Base-by-base conservation (phyloP, 2,329 filamentous ascomycete genomes). In the Fusarium burgessii region DNA sequence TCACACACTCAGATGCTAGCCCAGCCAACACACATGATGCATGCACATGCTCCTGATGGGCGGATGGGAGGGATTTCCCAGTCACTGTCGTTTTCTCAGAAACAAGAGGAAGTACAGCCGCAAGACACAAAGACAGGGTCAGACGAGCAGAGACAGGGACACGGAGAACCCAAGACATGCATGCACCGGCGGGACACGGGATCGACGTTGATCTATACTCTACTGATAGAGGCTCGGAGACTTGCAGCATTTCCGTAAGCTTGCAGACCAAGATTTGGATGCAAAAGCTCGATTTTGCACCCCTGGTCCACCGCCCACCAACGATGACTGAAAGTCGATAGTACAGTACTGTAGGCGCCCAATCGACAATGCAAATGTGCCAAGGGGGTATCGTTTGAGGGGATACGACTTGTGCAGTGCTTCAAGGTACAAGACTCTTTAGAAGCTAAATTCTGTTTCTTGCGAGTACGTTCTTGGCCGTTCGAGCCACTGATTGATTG, bases 151-250 rank as follows among this genome's bases (percentile, higher is more conserved):
- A 51, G 57, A 56, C 61, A 64, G 23, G 36, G 47, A 59, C 49
- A 29, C 32, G 27, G 38, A 41, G 46, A 63, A 63, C 46, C 58
- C 50, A 50, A 68, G 63, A 68, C 57, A 62, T 47, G 64, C 57
- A 62, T 50, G 9, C 46, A 50, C 46, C 46, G 46, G 46, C 49
- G 42, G 46, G 35, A 62, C 51, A 62, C 49, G 58, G 62, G 74
- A 76, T 76, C 74, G 72, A 71, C 70, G 70, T 57, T 68, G 70
- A 76, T 74, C 72, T 68, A 56, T 70, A 72, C 54, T 40, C 35
- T 59, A 36, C 29, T 18, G 29, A 50, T 50, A 17, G 54, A 60
- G 54, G 63, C 65, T 62, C 60, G 49, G 55, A 61, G 56, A 58
- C 67, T 68, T 50, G 62, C 64, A 70, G 62, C 64, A 70, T 70